Base-by-base conservation (phyloP, 2,329 filamentous ascomycete genomes). In the Cladosporium sp. region DNA sequence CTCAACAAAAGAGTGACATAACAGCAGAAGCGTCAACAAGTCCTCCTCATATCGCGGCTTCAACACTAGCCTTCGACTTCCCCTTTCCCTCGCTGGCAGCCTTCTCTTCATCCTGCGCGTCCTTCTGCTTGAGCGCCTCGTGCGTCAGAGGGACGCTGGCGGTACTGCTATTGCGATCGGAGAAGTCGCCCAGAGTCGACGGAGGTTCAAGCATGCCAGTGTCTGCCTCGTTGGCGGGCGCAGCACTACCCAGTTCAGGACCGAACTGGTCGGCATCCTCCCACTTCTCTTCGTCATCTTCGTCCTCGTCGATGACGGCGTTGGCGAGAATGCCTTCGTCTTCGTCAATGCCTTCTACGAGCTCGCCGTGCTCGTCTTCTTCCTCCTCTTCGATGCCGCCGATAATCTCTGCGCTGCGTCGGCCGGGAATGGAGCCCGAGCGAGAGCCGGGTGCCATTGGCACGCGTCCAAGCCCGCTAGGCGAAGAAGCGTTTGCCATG, bases 371-470 rank as follows among this genome's bases (percentile, higher is more conserved):
- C 37, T 59, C n/a, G n/a, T n/a, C 60, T 12, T 64, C 62, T 36
- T 63, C 62, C 41, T 65, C 64, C 50, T 66, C 64, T 9, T 60
- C 34, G 1, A 64, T 55, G 2, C 60, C 73, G 29, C 86, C 85
- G n/a, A 84, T 84, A 47, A 88, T 84, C 68, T 91, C 88, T 7
- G 83, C 84, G 49, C 86, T 90, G 19, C 83, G 73, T 22, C 87
- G 74, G 2, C 85, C 86, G 44, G 84, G 69, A 2, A 82, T 79
- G 59, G 86, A 89, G 1, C 79, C 79, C 4, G 68, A 69, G 4
- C 72, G 51, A 39, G 60, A 65, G 20, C 41, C 4, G 18, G 22
- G 20, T 3, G 37, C 22, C 18, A 47, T 34, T 6, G 48, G 43
- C n/a, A 50, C 38, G 3, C 60, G 52, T 12, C 55, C 55, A 17